phyloP scores from a whole-genome alignment of 805 yeast species.

The Priceomyces melissophilus region DNA sequence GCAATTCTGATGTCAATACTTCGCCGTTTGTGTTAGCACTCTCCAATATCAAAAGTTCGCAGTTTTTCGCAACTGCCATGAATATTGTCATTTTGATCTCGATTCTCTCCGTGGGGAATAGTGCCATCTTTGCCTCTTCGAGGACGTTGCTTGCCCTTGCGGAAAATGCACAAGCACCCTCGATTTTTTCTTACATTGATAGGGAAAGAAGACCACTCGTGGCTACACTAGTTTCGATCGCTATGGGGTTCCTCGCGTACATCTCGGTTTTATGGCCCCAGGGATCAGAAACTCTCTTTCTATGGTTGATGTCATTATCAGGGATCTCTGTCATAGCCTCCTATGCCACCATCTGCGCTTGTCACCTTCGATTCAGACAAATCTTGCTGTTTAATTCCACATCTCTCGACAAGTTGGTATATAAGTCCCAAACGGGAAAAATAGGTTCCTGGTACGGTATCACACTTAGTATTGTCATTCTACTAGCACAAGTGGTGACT shows the following conservation, averaged over 20 bases:
- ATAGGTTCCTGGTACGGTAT: slow-evolving; percentile 34
- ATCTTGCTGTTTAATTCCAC: slow-evolving; percentile 22
- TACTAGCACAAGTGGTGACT: slow-evolving; percentile 35
- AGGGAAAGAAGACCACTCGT: slow-evolving; percentile 9
- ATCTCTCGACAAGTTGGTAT: slow-evolving; percentile 23
- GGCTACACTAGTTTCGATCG: slow-evolving; percentile 5
- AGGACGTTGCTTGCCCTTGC: slow-evolving; percentile 22
- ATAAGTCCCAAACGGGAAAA: slow-evolving; percentile 23
- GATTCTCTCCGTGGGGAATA: slow-evolving; percentile 23
- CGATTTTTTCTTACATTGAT: slow-evolving; percentile 7
- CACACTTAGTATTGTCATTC: slow-evolving; percentile 21
- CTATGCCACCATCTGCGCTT: slow-evolving; percentile 29
- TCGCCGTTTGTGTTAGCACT: slow-evolving; percentile 26
- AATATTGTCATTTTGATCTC: slow-evolving; percentile 20
- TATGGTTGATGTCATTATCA: slow-evolving; percentile 29
- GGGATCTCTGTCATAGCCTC: slow-evolving; percentile 27
- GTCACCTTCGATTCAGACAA: slow-evolving; percentile 28
- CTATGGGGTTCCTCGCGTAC: slow-evolving; percentile 7
- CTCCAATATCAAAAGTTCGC: slow-evolving; percentile 14
- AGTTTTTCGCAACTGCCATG: slow-evolving; percentile 17
- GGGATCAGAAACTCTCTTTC: slow-evolving; percentile 18
- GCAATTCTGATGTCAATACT: slow-evolving; percentile 15
- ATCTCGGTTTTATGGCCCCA: slow-evolving; percentile 6
- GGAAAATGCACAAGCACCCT: slow-evolving; percentile 20
- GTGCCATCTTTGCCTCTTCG: slow-evolving; percentile 21